These are phyloP conservation scores for Atkinsonella hypoxylon DNA, from an alignment of 2,329 filamentous ascomycete genomes.

Conservation along the genomic window DNA sequence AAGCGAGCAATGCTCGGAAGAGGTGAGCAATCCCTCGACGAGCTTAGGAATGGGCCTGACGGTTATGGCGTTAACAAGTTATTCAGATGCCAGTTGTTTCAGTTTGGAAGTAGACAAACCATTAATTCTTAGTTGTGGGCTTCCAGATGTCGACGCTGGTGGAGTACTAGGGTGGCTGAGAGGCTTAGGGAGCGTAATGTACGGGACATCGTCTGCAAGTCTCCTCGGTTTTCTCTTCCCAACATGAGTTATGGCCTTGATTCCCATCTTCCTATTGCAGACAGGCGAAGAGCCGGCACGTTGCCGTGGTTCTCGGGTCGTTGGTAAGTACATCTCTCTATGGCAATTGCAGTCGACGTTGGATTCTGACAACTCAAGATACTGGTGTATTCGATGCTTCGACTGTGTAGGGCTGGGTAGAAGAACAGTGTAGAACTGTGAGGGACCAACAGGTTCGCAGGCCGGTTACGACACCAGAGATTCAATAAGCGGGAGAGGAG, in stretches of 20 bases:
- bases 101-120: conserved; percentile 13
- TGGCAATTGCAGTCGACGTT: not conserved
- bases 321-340: conserved; percentile 7
- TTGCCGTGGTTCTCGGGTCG: conserved; percentile 8
- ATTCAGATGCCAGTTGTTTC: not conserved
- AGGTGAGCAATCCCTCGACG: conserved; percentile 14
- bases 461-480: conserved; percentile 3
- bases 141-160: conserved; percentile 22
- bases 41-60: conserved; percentile 12
- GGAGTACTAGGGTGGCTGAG: conserved; percentile 16
- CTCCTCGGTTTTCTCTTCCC: conserved; percentile 11
- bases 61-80: not conserved
- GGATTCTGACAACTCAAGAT: not conserved
- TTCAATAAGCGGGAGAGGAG: conserved; percentile 9
- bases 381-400: conserved; percentile 1
- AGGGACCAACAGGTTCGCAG: not conserved
- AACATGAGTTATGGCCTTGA: conserved; percentile 10
- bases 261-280: conserved; percentile 11
- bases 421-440: not conserved
- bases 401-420: not conserved
- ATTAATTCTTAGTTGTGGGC: conserved; percentile 22
- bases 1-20: conserved; percentile 14
- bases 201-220: conserved; percentile 13
- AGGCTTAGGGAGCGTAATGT: conserved; percentile 9
- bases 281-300: conserved; percentile 8